phyloP scores from a whole-genome alignment of 2,329 filamentous ascomycete species.

The Cladophialophora immunda region DNA sequence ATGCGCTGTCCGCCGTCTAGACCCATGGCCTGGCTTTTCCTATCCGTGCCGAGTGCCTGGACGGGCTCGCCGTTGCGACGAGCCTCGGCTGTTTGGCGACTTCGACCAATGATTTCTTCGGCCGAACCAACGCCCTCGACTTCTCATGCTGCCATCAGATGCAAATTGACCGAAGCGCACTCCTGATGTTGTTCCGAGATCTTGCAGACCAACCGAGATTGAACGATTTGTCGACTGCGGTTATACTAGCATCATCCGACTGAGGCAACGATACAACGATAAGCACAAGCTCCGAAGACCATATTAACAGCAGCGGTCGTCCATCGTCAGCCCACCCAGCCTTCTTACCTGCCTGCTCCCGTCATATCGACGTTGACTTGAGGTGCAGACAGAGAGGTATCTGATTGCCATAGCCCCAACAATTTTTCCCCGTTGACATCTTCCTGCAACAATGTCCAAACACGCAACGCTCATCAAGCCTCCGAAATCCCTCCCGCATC shows the following conservation, averaged over 20 bases:
- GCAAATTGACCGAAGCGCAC: background rate
- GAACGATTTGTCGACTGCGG: background rate
- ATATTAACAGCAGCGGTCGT: background rate
- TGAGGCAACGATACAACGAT: background rate
- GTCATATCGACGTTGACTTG: conserved; percentile 1
- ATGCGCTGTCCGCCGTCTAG: background rate
- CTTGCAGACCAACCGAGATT: background rate
- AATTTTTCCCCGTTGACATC: background rate
- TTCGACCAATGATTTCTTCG: conserved; percentile 1
- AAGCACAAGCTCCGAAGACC: background rate
- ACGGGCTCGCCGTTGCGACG: background rate
- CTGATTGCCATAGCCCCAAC: background rate
- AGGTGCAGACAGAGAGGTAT: background rate
- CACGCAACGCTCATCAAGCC: conserved; percentile 73
- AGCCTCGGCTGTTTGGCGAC: conserved; percentile 17
- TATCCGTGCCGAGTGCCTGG: background rate
- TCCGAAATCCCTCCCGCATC: conserved; percentile 74
- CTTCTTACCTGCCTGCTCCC: background rate
- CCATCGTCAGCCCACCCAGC: background rate
- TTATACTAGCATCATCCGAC: background rate
- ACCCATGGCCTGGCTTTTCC: background rate
- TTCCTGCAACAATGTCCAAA: conserved; percentile 31
- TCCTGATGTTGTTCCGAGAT: background rate
- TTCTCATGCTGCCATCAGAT: conserved; percentile 3
- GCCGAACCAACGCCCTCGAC: conserved; percentile 20